Evolutionary conservation across 768 basidiomycete species (phyloP), one percentile per base, ranked within the genome.

Genomic region (Russula lepida): DNA sequence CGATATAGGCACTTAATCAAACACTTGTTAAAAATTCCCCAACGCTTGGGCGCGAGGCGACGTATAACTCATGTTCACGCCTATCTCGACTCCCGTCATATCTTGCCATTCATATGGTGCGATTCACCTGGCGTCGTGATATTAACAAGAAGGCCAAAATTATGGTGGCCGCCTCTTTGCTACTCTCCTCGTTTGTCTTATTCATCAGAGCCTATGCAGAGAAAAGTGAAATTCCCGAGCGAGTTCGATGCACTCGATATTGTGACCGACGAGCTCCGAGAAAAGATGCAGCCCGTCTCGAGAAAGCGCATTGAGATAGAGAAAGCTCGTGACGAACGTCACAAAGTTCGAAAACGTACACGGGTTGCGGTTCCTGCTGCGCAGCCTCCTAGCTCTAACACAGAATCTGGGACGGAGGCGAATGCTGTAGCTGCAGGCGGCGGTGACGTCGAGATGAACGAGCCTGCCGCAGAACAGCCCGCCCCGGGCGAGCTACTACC

Each of bases 81-180:
- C 69, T 99, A 53, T 83, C 90, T 12, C 82, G 95, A 23, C 76
- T 98, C 13, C 97, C 97, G 0, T 73, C 83, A 5, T 95, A 90
- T 68, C 80, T 97, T 23, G 85, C 87, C 6, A 83, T 98, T 4
- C 93, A 98, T 68, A 91, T 98, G 88, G 94, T 95, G 13, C 89
- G 97, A 50, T 99, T 98, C 72, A 88, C 86, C 58, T 99, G 97
- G 97, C 78, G 92, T 62, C 78, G 82, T 39, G 97, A 98, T 66
- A 94, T 97, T 61, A 74, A 74, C 54, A 92, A 88, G 77, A 98
- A 98, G 70, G 85, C 95, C 2, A 98, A 99, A 76, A 95, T 98
- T 71, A 93, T 99, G 95, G 89, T 89, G 62, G 67, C 32, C 4
- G 5, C 43, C 15, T 33, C 54, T 19, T 30, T 19, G 17, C 39